phyloP scores from a whole-genome alignment of 2,329 filamentous ascomycete species.

The Penicillium sp. region DNA sequence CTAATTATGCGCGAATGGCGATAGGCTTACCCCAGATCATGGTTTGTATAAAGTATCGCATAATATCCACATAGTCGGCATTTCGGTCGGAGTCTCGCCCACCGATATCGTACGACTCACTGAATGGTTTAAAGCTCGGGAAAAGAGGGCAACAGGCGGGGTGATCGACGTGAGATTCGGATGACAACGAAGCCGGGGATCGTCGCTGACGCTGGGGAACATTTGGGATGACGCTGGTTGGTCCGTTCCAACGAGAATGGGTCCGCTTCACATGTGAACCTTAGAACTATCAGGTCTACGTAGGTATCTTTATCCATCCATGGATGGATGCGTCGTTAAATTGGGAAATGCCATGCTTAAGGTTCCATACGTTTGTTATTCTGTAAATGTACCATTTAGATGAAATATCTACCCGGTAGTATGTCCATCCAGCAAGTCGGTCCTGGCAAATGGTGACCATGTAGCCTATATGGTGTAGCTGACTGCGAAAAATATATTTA shows the following conservation, averaged over 20 bases:
- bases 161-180: conserved; percentile 16
- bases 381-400: too few relatives aligned
- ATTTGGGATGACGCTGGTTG: conserved; percentile 18
- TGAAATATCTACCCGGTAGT: too few relatives aligned
- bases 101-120: conserved; percentile 26
- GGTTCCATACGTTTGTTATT: too few relatives aligned
- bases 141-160: conserved; percentile 9
- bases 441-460: too few relatives aligned
- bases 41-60: conserved; percentile 6
- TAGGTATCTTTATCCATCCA: too few relatives aligned
- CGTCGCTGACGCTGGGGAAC: conserved; percentile 4
- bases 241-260: not conserved
- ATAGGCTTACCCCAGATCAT: not conserved
- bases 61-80: conserved; percentile 17
- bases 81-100: conserved; percentile 16
- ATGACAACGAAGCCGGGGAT: conserved; percentile 13
- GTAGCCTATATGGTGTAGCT: too few relatives aligned
- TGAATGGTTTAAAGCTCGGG: conserved; percentile 12
- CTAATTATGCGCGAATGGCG: conserved; percentile 8
- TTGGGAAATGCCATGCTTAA: too few relatives aligned
- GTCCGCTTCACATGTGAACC: conserved; percentile 22
- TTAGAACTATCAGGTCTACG: too few relatives aligned
- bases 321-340: too few relatives aligned
- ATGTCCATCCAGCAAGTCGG: too few relatives aligned
- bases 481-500: too few relatives aligned